Evolutionary conservation across 257 asterid species (phyloP), one percentile per base, ranked within the genome.

Genomic region (Solanum gracilifrons): DNA sequence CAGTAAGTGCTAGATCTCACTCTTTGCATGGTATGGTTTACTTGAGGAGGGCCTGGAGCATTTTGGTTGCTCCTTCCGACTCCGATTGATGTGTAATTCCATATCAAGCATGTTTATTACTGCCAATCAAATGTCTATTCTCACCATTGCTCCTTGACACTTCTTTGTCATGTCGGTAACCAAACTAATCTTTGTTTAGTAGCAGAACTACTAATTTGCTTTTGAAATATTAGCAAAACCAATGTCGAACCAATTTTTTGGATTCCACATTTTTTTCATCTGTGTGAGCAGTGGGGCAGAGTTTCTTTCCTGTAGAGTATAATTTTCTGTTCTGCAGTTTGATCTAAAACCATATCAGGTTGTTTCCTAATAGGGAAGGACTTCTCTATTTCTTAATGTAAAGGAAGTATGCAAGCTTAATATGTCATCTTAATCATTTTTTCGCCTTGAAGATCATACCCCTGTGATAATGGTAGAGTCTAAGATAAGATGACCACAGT

Each of bases 1-100:
- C 96, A 12, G 99, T 97, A 91, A 95, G 98, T 92, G 31, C 58
- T 27, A 25, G 25, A 68, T 43, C 29, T 62, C 72, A 83, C 68
- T 86, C 58, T 43, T 88, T 88, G 60, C 80, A 21, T 77, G 68
- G 41, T 46, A 9, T 29, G n/a, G 13, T 79, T 79, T 79, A 27
- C 66, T 43, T 43, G 37, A 80, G 83, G 85, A 80, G 29, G 85
- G 66, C 66, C 68, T 29, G 85, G 85, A 80, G 66, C 25, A 43
- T 4, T 77, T 79, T 79, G 39, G 39, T 27, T 79, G 18, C 85
- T 79, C 66, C 39, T 46, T 48, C 66, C 20, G 29, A 82, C 29
- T 82, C 43, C 43, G 36, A 48, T 29, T 82, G n/a, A 46, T 2
- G 27, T 48, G 21, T 18, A 79, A 68, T 82, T 82, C 69, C 69